A percentile compares a stretch with the other conserved stretches of the same genome.
Evolutionary conservation across 345 rosid genomes (phyloP).

Genomic region (Orychophragmus violaceus): DNA sequence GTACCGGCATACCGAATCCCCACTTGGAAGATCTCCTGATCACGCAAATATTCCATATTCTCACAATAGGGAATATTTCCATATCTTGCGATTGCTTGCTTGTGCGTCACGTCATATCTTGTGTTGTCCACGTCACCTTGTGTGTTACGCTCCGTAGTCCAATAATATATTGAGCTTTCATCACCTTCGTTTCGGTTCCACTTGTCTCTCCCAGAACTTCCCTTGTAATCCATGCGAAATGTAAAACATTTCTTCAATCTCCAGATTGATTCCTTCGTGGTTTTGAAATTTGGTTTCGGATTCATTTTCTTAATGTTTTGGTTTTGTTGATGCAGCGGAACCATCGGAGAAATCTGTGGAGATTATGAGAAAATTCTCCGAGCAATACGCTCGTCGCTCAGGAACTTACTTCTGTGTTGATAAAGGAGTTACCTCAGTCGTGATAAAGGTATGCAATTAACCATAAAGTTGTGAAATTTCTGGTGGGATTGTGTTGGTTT

Average conservation of each 20-base stretch:
- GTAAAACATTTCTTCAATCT: conserved; percentile 20
- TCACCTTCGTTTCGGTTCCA: conserved; percentile 37
- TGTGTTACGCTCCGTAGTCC: no score
- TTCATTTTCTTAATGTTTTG: neutral
- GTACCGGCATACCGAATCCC: no score
- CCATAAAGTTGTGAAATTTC: neutral
- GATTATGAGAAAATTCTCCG: conserved; percentile 93
- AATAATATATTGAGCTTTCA: no score
- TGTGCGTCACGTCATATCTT: no score
- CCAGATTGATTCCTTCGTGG: neutral
- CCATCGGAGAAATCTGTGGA: conserved; percentile 86
- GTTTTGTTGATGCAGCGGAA: conserved; percentile 41
- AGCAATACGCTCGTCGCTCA: conserved; percentile 88
- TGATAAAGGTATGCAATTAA: conserved; percentile 56
- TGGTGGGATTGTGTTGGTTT: neutral
- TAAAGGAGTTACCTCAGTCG: conserved; percentile 91
- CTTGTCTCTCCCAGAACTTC: conserved; percentile 33
- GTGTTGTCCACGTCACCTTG: no score
- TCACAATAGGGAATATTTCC: no score
- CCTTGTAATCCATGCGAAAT: conserved; percentile 41
- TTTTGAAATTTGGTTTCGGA: neutral
- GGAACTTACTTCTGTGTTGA: conserved; percentile 90
- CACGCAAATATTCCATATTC: no score
- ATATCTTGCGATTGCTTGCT: no score
- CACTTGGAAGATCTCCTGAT: no score